Conservation (phyloP, 2,329 filamentous ascomycete species). For the Venturia oleaginea region DNA sequence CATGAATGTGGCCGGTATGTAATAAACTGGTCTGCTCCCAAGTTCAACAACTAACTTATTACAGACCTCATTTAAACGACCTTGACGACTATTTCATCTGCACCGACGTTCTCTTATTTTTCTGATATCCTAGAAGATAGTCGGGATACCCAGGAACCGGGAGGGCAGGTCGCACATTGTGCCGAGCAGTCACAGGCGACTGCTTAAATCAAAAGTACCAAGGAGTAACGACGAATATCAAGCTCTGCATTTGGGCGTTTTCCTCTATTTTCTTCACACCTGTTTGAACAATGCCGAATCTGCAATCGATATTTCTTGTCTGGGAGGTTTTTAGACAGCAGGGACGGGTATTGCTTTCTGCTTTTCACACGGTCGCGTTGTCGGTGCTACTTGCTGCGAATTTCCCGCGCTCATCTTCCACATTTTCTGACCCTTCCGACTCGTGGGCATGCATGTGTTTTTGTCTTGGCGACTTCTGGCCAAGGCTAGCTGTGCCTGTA, state of each 20-base stretch:
- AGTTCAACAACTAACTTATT: background rate
- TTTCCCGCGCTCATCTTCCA: background rate
- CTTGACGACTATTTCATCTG: constrained; percentile 10
- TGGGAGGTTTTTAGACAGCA: constrained; percentile 13
- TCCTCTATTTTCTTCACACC: background rate
- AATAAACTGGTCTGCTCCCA: background rate
- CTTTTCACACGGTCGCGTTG: background rate
- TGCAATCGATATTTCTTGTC: constrained; percentile 4
- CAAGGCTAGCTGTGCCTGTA: constrained; percentile 10
- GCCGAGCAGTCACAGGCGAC: constrained; percentile 2
- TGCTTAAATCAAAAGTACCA: background rate
- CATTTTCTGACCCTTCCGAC: background rate
- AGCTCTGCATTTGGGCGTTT: constrained; percentile 12
- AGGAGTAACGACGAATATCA: constrained; percentile 9
- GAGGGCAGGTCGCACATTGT: constrained; percentile 6
- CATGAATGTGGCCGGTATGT: constrained; percentile 70
- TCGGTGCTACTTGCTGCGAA: background rate
- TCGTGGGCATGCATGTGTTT: constrained; percentile 3
- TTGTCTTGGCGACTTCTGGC: constrained; percentile 2
- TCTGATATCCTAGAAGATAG: constrained; percentile 13
- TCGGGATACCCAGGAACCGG: constrained; percentile 4
- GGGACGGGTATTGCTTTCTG: constrained; percentile 11
- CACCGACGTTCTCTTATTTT: constrained; percentile 9
- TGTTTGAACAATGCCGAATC: constrained; percentile 4
- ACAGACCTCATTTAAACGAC: constrained; percentile 12